Conservation (phyloP, 2,329 filamentous ascomycete species). For the Diaporthe humulicola region DNA sequence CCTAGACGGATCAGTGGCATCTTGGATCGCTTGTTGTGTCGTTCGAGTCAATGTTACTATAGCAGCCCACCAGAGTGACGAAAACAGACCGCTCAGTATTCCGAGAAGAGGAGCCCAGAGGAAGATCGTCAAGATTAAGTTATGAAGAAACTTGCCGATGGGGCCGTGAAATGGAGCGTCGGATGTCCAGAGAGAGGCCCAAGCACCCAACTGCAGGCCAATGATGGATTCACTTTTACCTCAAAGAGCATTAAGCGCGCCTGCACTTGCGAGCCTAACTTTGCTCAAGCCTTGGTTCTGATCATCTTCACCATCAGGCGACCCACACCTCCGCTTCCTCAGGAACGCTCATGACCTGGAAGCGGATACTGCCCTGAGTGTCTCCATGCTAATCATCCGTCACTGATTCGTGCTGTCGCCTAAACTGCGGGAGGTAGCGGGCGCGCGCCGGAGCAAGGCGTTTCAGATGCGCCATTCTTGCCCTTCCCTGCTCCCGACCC, state of each 20-base stretch:
- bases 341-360: constrained; percentile 14
- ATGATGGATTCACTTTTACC: constrained; percentile 7
- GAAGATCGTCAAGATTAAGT: constrained; percentile 25
- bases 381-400: background rate
- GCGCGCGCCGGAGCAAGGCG: constrained; percentile 8
- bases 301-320: background rate
- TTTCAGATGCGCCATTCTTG: constrained; percentile 8
- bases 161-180: constrained; percentile 25
- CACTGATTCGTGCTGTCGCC: constrained; percentile 16
- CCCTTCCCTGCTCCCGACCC: constrained; percentile 1
- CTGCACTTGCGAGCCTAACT: background rate
- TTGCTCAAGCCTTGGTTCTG: constrained; percentile 20
- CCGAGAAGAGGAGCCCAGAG: background rate
- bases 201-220: background rate
- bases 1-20: background rate
- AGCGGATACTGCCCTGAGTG: background rate
- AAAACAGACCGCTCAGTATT: background rate
- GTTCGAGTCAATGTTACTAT: background rate
- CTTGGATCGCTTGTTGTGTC: constrained; percentile 1
- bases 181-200: constrained; percentile 1
- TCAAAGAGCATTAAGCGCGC: constrained; percentile 21
- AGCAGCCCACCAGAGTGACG: background rate
- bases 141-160: constrained; percentile 23
- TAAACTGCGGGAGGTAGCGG: constrained; percentile 1
- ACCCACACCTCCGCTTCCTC: constrained; percentile 7